phyloP scores from a whole-genome alignment of 495 filamentous ascomycete genomes.

The Penicillium daleae region DNA sequence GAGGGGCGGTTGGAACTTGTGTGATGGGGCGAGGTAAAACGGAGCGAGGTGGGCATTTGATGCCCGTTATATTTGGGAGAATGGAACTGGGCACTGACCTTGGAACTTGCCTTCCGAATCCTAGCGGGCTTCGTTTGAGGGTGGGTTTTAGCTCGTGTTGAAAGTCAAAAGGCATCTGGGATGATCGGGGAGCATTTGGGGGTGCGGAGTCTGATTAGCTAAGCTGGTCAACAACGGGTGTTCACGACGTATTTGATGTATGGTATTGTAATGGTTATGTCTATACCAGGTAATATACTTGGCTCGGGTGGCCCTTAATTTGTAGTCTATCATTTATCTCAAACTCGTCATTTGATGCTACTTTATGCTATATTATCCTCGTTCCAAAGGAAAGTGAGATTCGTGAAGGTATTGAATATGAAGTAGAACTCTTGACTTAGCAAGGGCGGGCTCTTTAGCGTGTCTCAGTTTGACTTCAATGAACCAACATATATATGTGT shows the following conservation, averaged over 20 bases:
- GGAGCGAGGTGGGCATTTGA: not conserved
- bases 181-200: not conserved
- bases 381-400: not conserved
- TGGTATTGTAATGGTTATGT: not conserved
- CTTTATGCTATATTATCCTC: not conserved
- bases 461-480: no score
- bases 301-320: not conserved
- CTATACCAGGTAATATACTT: not conserved
- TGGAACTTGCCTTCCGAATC: conserved; percentile 7
- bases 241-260: not conserved
- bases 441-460: no score
- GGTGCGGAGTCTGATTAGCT: conserved; percentile 3
- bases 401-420: no score
- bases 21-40: not conserved
- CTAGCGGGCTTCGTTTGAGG: conserved; percentile 2
- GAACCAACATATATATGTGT: not conserved
- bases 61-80: not conserved
- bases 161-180: conserved; percentile 8
- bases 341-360: not conserved
- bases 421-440: no score
- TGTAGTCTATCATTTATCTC: not conserved
- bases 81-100: not conserved
- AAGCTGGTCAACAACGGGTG: conserved; percentile 3
- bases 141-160: conserved; percentile 5
- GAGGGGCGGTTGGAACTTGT: not conserved